Evolutionary conservation across 169 alveolate species (phyloP).

Genomic region (Neospora caninum): DNA sequence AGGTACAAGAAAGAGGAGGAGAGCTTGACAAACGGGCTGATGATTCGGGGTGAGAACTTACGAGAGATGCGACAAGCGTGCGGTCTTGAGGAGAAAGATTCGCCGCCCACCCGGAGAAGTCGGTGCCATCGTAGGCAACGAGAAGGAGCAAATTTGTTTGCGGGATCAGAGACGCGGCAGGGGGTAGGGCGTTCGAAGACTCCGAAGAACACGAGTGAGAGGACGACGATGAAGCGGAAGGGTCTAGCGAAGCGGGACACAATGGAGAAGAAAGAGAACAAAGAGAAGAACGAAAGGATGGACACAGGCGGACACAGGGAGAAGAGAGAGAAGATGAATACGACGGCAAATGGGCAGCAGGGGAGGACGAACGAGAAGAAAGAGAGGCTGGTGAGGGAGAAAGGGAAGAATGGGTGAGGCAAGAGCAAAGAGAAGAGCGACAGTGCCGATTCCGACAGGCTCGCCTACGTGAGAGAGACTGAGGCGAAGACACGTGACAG

Average conservation of each 20-base stretch:
- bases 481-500: too few relatives aligned
- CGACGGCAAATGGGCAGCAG: background rate
- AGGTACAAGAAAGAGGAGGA: too few relatives aligned
- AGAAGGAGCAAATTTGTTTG: background rate
- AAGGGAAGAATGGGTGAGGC: background rate
- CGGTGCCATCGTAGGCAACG: background rate
- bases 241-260: background rate
- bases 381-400: background rate
- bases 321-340: background rate
- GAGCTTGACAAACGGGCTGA: background rate
- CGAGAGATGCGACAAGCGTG: background rate
- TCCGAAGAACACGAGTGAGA: background rate
- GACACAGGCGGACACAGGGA: background rate
- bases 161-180: background rate
- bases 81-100: background rate
- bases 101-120: conserved; percentile 5
- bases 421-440: background rate
- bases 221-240: background rate
- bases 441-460: background rate
- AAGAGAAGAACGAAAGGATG: background rate
- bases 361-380: background rate
- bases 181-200: background rate
- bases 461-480: too few relatives aligned
- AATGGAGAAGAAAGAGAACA: background rate
- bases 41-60: too few relatives aligned